These are phyloP conservation scores for Passalora sequoiae DNA, from an alignment of 2,329 filamentous ascomycete genomes.

Conservation along the genomic window DNA sequence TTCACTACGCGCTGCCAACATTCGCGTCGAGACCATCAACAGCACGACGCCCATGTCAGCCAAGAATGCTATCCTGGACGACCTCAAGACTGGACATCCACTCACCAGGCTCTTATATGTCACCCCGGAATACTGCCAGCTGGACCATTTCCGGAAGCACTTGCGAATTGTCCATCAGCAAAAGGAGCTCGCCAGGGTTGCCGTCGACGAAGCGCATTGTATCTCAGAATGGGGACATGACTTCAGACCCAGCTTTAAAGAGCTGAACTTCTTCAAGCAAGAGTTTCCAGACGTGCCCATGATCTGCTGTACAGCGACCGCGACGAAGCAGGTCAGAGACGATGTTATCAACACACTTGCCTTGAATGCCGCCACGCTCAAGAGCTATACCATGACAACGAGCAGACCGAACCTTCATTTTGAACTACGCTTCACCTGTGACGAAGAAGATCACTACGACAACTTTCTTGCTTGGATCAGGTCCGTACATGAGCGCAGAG, in stretches of 20 bases:
- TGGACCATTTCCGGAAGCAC: conserved; percentile 68
- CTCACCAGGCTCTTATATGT: conserved; percentile 81
- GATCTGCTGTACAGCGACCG: conserved; percentile 88
- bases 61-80: conserved; percentile 65
- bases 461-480: conserved; percentile 75
- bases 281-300: conserved; percentile 81
- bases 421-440: conserved; percentile 76
- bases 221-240: conserved; percentile 98
- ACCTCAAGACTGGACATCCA: conserved; percentile 84
- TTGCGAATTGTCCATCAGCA: conserved; percentile 71
- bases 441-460: conserved; percentile 67
- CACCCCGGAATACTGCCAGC: conserved; percentile 81
- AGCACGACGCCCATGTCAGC: conserved; percentile 66
- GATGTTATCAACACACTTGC: conserved; percentile 75
- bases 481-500: conserved; percentile 64
- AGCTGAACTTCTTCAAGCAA: conserved; percentile 76
- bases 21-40: conserved; percentile 81
- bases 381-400: conserved; percentile 76
- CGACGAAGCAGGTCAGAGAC: conserved; percentile 71
- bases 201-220: conserved; percentile 91
- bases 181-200: conserved; percentile 78
- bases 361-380: conserved; percentile 59
- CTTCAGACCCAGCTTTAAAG: conserved; percentile 88
- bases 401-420: conserved; percentile 82
- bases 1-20: conserved; percentile 65